Conservation (phyloP, 345 rosid genomes). For the Eucalyptus leucophloia region DNA sequence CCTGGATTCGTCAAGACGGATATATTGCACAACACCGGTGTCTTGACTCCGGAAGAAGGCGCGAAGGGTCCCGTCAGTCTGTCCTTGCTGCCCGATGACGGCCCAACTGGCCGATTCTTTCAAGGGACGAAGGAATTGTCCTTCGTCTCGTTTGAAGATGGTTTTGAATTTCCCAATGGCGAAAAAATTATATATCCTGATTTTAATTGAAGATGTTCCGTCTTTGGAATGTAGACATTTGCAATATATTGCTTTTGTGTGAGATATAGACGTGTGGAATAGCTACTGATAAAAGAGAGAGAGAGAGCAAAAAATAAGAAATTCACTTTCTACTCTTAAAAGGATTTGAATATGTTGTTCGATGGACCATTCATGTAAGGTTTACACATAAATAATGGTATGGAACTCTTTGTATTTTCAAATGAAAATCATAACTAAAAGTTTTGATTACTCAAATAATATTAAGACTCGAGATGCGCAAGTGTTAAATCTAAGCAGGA, state of each 20-base stretch:
- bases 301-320: background rate
- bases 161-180: background rate
- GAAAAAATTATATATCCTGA: background rate
- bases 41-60: background rate
- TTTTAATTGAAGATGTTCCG: background rate
- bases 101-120: conserved; percentile 1
- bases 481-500: background rate
- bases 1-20: conserved; percentile 6
- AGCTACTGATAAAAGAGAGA: background rate
- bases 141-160: background rate
- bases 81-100: background rate
- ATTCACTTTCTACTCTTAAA: background rate
- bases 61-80: background rate
- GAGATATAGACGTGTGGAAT: background rate
- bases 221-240: background rate
- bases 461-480: background rate
- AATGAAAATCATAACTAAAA: background rate
- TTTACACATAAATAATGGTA: background rate
- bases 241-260: background rate
- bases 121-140: background rate
- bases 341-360: background rate
- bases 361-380: background rate
- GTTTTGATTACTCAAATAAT: background rate
- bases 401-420: background rate
- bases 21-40: background rate